Conservation (phyloP, 345 rosid species). For the Salix koriyanagi region DNA sequence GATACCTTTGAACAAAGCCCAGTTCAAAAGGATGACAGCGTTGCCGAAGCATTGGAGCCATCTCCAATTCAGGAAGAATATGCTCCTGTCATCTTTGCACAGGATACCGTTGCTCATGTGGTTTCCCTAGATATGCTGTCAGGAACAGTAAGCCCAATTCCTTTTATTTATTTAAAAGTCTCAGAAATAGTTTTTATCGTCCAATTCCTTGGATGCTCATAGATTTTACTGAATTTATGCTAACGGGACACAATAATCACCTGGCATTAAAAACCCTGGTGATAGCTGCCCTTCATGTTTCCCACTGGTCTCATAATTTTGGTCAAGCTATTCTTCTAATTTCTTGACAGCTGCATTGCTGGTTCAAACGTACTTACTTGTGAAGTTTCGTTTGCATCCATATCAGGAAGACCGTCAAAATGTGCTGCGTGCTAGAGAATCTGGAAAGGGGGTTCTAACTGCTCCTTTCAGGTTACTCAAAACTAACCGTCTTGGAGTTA, state of each 20-base stretch:
- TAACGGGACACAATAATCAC: background rate
- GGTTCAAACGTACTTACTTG: background rate
- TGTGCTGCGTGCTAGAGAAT: conserved; percentile 78
- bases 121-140: conserved; percentile 92
- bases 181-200: background rate
- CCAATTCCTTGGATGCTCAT: background rate
- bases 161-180: background rate
- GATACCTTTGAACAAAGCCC: conserved; percentile 65
- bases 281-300: background rate
- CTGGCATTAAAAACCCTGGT: background rate
- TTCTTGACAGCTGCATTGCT: background rate
- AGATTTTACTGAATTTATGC: background rate
- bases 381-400: conserved; percentile 8
- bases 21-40: conserved; percentile 72
- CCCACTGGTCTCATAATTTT: background rate
- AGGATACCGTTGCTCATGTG: conserved; percentile 84
- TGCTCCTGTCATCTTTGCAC: conserved; percentile 98
- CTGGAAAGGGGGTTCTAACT: conserved; percentile 88
- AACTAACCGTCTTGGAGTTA: conserved; percentile 90
- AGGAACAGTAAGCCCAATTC: conserved; percentile 61
- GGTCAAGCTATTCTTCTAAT: background rate
- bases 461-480: conserved; percentile 90
- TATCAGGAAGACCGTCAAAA: conserved; percentile 89
- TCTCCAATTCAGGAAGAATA: conserved; percentile 86
- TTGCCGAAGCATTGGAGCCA: conserved; percentile 57